Evolutionary conservation across 805 yeast genomes (phyloP).

Genomic region (Teunomyces atbi): DNA sequence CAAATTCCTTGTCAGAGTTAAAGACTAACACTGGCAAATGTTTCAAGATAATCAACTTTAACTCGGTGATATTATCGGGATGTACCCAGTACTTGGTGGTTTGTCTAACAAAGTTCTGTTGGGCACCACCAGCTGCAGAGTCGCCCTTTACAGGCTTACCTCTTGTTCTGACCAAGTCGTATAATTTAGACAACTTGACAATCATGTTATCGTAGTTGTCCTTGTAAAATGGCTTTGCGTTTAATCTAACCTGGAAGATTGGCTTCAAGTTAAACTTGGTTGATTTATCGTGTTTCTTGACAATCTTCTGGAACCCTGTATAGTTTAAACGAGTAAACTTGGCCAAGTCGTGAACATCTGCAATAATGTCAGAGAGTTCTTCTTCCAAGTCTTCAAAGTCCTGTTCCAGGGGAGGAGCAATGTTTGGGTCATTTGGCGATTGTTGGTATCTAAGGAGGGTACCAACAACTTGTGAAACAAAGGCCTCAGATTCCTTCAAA

Average conservation of each 20-base stretch:
- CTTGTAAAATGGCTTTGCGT: slow-evolving; percentile 92
- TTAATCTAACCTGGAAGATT: slow-evolving; percentile 87
- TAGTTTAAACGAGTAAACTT: slow-evolving; percentile 91
- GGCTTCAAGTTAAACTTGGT: slow-evolving; percentile 76
- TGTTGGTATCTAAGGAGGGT: slow-evolving; percentile 27
- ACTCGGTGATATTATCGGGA: slow-evolving; percentile 95
- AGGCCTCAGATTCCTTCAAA: slow-evolving; percentile 74
- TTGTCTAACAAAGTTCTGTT: slow-evolving; percentile 97
- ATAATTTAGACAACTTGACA: slow-evolving; percentile 82
- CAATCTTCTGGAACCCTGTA: slow-evolving; percentile 95
- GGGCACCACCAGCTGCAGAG: slow-evolving; percentile 96
- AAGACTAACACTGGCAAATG: slow-evolving; percentile 96
- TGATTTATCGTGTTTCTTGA: slow-evolving; percentile 93
- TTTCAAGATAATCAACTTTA: slow-evolving; percentile 86
- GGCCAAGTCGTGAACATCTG: slow-evolving; percentile 95
- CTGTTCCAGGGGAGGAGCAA: slow-evolving; percentile 37
- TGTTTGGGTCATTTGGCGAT: slow-evolving; percentile 41
- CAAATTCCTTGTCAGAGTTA: slow-evolving; percentile 95
- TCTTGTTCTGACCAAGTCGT: slow-evolving; percentile 91
- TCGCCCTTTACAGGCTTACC: slow-evolving; percentile 96
- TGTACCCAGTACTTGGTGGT: slow-evolving; percentile 99
- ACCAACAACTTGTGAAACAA: slow-evolving; percentile 65
- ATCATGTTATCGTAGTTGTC: slow-evolving; percentile 89
- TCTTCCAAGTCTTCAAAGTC: slow-evolving; percentile 45
- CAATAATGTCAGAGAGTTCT: slow-evolving; percentile 70